Percentiles rank a stretch among this genome's conserved stretches.
Evolutionary conservation across 192 early-diverging fungal genomes (phyloP).

Genomic region (Backusella psychrophila): DNA sequence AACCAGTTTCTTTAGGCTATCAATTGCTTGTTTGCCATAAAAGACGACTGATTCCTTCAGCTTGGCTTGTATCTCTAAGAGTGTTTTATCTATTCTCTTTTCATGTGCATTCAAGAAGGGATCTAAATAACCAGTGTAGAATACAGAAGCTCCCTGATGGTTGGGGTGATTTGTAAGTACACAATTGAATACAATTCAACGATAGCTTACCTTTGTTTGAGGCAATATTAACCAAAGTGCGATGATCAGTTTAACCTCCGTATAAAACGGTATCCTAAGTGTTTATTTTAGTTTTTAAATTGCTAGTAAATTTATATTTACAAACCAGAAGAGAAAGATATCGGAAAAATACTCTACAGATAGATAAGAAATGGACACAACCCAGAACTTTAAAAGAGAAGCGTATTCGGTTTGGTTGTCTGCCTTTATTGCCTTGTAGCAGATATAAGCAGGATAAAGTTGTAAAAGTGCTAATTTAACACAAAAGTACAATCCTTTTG

Average conservation of each 20-base stretch:
- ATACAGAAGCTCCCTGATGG: constrained; percentile 19
- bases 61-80: constrained; percentile 25
- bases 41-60: constrained; percentile 3
- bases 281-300: no score
- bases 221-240: constrained; percentile 34
- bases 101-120: constrained; percentile 30
- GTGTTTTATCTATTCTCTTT: constrained; percentile 19
- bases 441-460: constrained; percentile 37
- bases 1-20: constrained; percentile 13
- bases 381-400: constrained; percentile 35
- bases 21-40: constrained; percentile 25
- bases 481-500: constrained; percentile 23
- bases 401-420: constrained; percentile 22
- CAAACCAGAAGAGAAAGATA: constrained; percentile 34
- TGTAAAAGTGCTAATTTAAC: constrained; percentile 31
- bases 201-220: constrained; percentile 27
- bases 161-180: neutral
- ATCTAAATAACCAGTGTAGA: constrained; percentile 18
- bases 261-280: constrained; percentile 34
- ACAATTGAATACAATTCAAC: neutral
- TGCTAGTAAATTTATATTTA: neutral
- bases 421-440: constrained; percentile 33
- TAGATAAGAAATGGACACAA: constrained; percentile 27
- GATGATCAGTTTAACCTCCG: constrained; percentile 24
- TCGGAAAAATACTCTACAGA: constrained; percentile 30